Evolutionary conservation across 345 rosid genomes (phyloP).

Genomic region (Combretum micranthum): DNA sequence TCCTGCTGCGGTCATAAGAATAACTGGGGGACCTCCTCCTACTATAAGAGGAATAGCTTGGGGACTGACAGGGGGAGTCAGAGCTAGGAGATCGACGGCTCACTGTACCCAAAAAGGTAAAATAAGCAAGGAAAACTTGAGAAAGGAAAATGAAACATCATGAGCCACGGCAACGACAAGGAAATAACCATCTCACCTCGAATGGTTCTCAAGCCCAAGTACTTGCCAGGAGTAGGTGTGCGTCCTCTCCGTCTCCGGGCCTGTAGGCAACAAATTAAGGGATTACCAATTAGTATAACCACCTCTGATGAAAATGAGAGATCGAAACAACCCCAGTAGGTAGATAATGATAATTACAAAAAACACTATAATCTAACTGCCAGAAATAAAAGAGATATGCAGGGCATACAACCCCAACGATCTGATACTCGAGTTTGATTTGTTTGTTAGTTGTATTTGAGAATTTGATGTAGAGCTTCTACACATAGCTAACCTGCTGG

Average conservation of each 20-base stretch:
- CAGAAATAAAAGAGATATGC: conserved; percentile 52
- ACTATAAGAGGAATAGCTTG: conserved; percentile 43
- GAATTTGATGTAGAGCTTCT: conserved; percentile 80
- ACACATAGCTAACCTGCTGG: conserved; percentile 97
- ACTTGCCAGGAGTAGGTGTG: conserved; percentile 94
- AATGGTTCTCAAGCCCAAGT: conserved; percentile 61
- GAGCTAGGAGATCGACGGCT: conserved; percentile 5
- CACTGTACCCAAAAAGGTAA: neutral
- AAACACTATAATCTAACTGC: conserved; percentile 13
- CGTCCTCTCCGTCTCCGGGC: conserved; percentile 84
- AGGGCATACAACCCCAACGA: conserved; percentile 89
- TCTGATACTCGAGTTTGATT: conserved; percentile 55
- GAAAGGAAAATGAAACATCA: neutral
- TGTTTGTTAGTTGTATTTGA: conserved; percentile 65
- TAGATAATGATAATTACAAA: neutral
- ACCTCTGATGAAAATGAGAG: neutral
- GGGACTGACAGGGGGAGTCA: conserved; percentile 37
- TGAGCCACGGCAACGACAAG: too few species aligned
- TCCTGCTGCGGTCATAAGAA: conserved; percentile 47
- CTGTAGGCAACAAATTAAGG: conserved; percentile 25
- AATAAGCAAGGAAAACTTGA: neutral
- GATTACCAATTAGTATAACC: neutral
- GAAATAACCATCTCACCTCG: conserved; percentile 34
- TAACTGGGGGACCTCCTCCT: conserved; percentile 38
- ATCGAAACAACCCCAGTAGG: neutral